Base-by-base conservation (phyloP, 371 early-diverging fungal genomes). In the Mucor indicus region DNA sequence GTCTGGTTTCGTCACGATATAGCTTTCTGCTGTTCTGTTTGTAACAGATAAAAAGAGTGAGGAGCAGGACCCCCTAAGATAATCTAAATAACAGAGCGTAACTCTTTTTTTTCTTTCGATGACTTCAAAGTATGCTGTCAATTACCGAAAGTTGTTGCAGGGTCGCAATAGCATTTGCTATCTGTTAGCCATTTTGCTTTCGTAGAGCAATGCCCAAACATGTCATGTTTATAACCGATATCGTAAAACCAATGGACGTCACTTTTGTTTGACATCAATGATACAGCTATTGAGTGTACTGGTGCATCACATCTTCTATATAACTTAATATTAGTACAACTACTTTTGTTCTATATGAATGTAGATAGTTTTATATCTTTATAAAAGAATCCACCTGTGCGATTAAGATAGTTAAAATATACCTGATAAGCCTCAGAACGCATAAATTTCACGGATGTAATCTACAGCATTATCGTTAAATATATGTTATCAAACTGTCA, bases 291-390 rank as follows among this genome's bases (percentile, higher is more conserved):
- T 3, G 92, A 90, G 50, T 95, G 97, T 2, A 96, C 86, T 9
- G 97, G 96, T 12, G 96, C 97, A 77, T 96, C 97, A 7, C 96
- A 95, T 95, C 96, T 96, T 39, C 72, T 74, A 41, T n/a, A 48
- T 13, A 27, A 10, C 11, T 27, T n/a, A n/a, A n/a, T n/a, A n/a
- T n/a, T n/a, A n/a, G n/a, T n/a, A n/a, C n/a, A n/a, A n/a, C n/a
- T n/a, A n/a, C n/a, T n/a, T n/a, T n/a, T n/a, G n/a, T n/a, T n/a
- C n/a, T n/a, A n/a, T n/a, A n/a, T n/a, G n/a, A n/a, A n/a, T n/a
- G n/a, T n/a, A n/a, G n/a, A n/a, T n/a, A n/a, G n/a, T 13, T 3
- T 23, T 25, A 55, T 75, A 73, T 92, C 75, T 67, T 98, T 98
- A 60, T 96, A 95, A 63, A 87, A 97, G 62, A 97, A 97, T 1